Evolutionary conservation across 1,139 yeast genomes (phyloP), one percentile per base, ranked within the genome.

Genomic region (Arxiozyma slooffiae): DNA sequence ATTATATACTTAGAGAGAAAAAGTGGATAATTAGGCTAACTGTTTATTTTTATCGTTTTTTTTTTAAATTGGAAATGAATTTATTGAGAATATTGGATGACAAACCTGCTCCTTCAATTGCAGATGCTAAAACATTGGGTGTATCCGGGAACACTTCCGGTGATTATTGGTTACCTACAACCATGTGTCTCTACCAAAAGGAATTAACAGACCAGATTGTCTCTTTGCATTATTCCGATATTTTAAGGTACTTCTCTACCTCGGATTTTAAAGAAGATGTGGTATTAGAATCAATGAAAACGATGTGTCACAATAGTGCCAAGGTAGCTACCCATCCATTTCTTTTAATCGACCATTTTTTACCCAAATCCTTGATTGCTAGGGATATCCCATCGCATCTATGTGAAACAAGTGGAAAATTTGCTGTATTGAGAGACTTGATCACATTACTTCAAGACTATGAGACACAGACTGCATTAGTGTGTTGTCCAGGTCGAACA

Each of bases 161-260:
- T 9, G 95, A 85, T 60, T 88, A 87, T 66, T 78, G 80, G 66
- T 72, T 90, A 42, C 88, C 95, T 0, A 86, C 95, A 5, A 90
- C 96, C 2, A 81, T 90, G 83, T 81, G 86, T 53, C 89, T 85
- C 55, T 85, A 87, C 58, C 97, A 92, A 64, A 84, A 82, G 60
- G 95, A 88, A 62, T 75, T 92, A 50, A 86, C 92, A n/a, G 96
- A 90, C 68, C 96, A 89, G 64, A 89, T 92, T 30, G 85, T 92
- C 7, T 85, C 96, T 1, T 72, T 89, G 44, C 97, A 92, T 67
- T 89, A 89, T 63, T 81, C 95, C 37, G 97, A 90, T 64, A 87
- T 92, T 51, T 72, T 90, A 59, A 83, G 88, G 67, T 88, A 84
- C 66, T 89, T 88, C 62, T 96, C 88, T 64, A 80, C 87, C 0